phyloP scores from a whole-genome alignment of 2,329 filamentous ascomycete species.

The Bipolaris cookei region DNA sequence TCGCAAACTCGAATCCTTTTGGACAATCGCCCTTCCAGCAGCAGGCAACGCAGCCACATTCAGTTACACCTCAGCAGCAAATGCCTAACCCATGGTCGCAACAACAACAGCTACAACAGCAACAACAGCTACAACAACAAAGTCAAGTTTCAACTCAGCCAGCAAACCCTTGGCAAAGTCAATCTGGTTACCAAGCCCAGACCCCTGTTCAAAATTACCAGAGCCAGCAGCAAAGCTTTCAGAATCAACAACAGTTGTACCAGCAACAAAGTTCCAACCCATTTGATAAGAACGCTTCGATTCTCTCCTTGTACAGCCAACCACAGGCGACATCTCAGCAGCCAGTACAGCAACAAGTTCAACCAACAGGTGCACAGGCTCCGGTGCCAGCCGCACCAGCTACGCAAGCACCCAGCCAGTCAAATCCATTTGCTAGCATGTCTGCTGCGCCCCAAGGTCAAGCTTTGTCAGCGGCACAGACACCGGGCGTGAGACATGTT shows the following conservation, averaged over 20 bases:
- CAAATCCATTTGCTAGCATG: conserved; percentile 62
- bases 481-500: conserved; percentile 50
- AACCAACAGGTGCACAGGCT: conserved; percentile 34
- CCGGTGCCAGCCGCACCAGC: conserved; percentile 25
- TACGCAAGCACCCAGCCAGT: conserved; percentile 50
- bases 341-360: conserved; percentile 44
- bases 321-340: conserved; percentile 59
- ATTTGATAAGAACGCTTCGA: conserved; percentile 71
- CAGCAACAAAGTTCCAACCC: conserved; percentile 43
- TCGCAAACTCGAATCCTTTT: conserved; percentile 49
- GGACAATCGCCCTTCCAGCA: conserved; percentile 35
- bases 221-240: conserved; percentile 23
- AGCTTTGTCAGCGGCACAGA: conserved; percentile 31
- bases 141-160: conserved; percentile 21
- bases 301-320: conserved; percentile 76
- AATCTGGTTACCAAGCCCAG: conserved; percentile 28
- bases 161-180: conserved; percentile 35
- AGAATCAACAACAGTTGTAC: conserved; percentile 31
- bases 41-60: conserved; percentile 31
- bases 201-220: conserved; percentile 24
- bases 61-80: conserved; percentile 22
- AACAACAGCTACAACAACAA: conserved; percentile 3
- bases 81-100: conserved; percentile 32
- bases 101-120: conserved; percentile 23
- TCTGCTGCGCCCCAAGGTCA: conserved; percentile 28